These are phyloP conservation scores for Nasturtium officinale DNA, from an alignment of 345 rosid species.

Conservation along the genomic window DNA sequence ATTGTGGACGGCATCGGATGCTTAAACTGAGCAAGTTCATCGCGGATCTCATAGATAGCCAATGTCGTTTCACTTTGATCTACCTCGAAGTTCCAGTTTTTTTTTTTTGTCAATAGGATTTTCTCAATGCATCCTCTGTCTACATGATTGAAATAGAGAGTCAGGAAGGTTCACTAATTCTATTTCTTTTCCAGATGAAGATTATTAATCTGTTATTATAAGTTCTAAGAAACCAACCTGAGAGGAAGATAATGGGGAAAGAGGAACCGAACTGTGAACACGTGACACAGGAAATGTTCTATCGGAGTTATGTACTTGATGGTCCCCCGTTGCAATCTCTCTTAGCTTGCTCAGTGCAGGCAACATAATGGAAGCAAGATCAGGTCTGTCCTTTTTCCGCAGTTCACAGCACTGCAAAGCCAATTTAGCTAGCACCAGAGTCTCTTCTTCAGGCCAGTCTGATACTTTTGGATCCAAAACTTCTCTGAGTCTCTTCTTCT, in stretches of 20 bases:
- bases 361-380: conserved; percentile 59
- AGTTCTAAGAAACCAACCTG: conserved; percentile 33
- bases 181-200: conserved; percentile 1
- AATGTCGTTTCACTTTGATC: conserved; percentile 41
- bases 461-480: conserved; percentile 69
- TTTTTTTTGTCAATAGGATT: conserved; percentile 33
- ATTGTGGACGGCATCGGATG: conserved; percentile 18
- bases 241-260: conserved; percentile 23
- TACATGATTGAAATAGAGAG: conserved; percentile 23
- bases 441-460: conserved; percentile 76
- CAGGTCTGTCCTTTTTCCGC: conserved; percentile 79
- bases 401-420: conserved; percentile 81
- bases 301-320: conserved; percentile 17
- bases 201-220: conserved; percentile 15
- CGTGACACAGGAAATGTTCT: conserved; percentile 16
- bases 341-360: conserved; percentile 66
- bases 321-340: conserved; percentile 45
- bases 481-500: conserved; percentile 49
- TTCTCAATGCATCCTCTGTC: conserved; percentile 31
- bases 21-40: conserved; percentile 31
- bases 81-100: conserved; percentile 49
- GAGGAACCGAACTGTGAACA: conserved; percentile 29
- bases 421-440: conserved; percentile 60
- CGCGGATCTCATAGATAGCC: conserved; percentile 40
- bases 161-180: not conserved